A percentile compares a stretch with the other conserved stretches of the same genome.
phyloP scores from a whole-genome alignment of 768 basidiomycete genomes.

The Suillus decipiens region DNA sequence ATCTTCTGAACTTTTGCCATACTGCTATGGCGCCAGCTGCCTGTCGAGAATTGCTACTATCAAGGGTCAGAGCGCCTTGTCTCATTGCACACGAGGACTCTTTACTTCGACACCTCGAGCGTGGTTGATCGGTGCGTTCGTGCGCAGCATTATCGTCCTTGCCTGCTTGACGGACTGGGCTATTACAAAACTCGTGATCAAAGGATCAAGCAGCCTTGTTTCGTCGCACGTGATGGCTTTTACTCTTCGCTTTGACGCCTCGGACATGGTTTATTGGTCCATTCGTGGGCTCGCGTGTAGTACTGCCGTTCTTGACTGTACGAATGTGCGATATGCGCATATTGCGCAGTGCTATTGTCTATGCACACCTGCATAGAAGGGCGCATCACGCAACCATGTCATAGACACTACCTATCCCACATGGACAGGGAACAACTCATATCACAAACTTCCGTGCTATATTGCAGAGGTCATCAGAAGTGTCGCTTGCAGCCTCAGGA shows the following conservation, averaged over 20 bases:
- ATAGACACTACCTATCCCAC: background rate
- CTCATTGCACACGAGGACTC: slow-evolving; percentile 1
- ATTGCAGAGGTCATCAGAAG: background rate
- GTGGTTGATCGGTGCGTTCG: slow-evolving; percentile 7
- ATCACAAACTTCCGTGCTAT: background rate
- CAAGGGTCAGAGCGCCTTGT: slow-evolving; percentile 4
- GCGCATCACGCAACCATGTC: background rate
- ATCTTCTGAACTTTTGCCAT: background rate
- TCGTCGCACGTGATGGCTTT: background rate
- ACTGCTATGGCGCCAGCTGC: background rate
- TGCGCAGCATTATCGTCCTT: slow-evolving; percentile 9
- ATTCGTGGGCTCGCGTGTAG: slow-evolving; percentile 4
- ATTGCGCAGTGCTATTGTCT: background rate
- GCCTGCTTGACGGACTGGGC: background rate
- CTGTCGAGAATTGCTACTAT: background rate
- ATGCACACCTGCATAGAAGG: background rate
- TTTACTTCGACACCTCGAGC: background rate
- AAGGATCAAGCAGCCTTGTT: slow-evolving; percentile 6
- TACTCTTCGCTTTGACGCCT: background rate
- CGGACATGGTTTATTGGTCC: slow-evolving; percentile 8
- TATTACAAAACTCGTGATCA: slow-evolving; percentile 3
- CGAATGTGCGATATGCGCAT: background rate
- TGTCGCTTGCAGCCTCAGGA: background rate
- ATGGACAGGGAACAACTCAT: background rate
- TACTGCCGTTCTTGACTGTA: background rate